Base-by-base conservation (phyloP, 345 rosid species). In the Syzygium grande region DNA sequence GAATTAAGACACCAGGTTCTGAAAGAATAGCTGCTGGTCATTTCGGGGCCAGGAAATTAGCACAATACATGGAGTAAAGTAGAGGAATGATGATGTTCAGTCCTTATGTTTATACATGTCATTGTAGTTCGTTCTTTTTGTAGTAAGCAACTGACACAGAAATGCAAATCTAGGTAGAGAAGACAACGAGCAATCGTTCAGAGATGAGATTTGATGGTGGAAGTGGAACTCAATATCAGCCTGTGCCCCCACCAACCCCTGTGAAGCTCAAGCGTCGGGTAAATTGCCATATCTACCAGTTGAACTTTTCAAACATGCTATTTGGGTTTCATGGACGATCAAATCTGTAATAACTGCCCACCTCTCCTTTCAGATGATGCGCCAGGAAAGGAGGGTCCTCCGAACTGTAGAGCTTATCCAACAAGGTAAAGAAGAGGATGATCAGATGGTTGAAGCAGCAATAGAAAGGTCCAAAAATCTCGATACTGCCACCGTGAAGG, bases 261-360 rank as follows among this genome's bases (percentile, higher is more conserved):
- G 98, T 94, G 83, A 97, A 92, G 94, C 97, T 92, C 87, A 93
- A 93, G 91, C 98, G 99, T 90, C 90, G 84, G 96, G 99, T 98
- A 90, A 93, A 88, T 86, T 88, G 52, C 85, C 89, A 63, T 46
- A 88, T 87, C 58, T 89, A 52, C 90, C 88, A 84, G 13, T 85
- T 86, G 51, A 51, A 68, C 49, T 68, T 68, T 86, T 52, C 87
- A 30, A 80, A 85, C 56, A 61, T 56, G 56, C 56, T 49, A 7
- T 84, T 52, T 85, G 61, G 63, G 84, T 86, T 86, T 51, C 87
- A 58, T 52, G 78, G 90, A 86, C 51, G 87, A 87, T 89, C 87
- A 87, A 86, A 88, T 89, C 78, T 88, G 43, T 92, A 68, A 41
- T 68, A 68, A 34, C 25, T 17, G 46, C 12, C 80, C 38, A 49